Base-by-base conservation (phyloP, 768 basidiomycete genomes). In the Tulasnella sp. region DNA sequence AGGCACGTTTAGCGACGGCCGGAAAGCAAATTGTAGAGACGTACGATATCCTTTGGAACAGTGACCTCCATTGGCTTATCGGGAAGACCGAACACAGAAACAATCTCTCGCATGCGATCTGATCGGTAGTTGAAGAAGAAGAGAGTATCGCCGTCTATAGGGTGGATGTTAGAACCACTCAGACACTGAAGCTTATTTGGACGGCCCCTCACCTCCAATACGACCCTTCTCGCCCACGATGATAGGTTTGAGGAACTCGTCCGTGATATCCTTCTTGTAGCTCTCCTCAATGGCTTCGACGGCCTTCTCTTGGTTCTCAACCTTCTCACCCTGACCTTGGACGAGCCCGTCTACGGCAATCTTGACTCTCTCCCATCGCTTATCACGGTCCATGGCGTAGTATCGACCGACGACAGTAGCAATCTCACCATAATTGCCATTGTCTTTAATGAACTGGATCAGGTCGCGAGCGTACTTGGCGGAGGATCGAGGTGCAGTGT, bases 41-140 rank as follows among this genome's bases (percentile, higher is more conserved):
- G 72, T 82, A 94, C 94, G 18, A 98, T 87, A 81, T 93, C 87
- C 81, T 91, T 90, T 4, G 96, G 96, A 23, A 97, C 85, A 35
- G 89, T 87, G 48, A 94, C 89, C 72, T 96, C 94, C 84, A 95
- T 89, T 0, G 94, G 94, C 84, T 93, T 94, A 81, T 94, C 91
- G 3, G 90, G 90, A 5, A 91, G 84, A 26, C 95, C 96, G 75
- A 98, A 88, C 10, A 98, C 90, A 39, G 88, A 85, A n/a, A 86
- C 88, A 79, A 98, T 91, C 85, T 98, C 96, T 70, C 96, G 90
- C 93, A 98, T 94, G 75, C 96, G 91, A 84, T 98, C 96, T 0
- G 96, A 96, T 79, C 96, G 91, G 85, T 98, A 98, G 87, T 98
- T 98, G 91, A 97, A 98, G 86, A 93, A 91, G 89, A 97, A 98